Percentiles rank a stretch among this genome's conserved stretches.
phyloP scores from a whole-genome alignment of 2,329 filamentous ascomycete genomes.

The Beauveria medogensis region DNA sequence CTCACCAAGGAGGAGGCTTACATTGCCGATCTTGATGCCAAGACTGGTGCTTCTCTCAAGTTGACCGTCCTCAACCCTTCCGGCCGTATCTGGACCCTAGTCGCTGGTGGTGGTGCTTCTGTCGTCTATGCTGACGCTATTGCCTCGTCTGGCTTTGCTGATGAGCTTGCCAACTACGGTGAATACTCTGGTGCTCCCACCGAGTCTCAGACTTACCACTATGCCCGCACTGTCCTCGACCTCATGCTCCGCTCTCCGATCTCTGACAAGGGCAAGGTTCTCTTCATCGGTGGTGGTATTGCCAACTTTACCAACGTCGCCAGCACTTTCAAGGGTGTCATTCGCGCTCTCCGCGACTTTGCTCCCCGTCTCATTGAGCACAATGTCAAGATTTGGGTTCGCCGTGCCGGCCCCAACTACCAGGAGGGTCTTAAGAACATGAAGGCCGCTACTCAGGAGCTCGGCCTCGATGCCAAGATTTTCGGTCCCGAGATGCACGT shows the following conservation, averaged over 20 bases:
- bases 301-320: constrained; percentile 99
- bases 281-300: constrained; percentile 99
- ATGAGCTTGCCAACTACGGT: constrained; percentile 97
- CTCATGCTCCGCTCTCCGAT: constrained; percentile 90
- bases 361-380: constrained; percentile 82
- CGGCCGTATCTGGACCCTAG: constrained; percentile 95
- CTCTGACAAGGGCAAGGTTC: constrained; percentile 86
- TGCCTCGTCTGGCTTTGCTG: constrained; percentile 87
- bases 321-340: constrained; percentile 99
- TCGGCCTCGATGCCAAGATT: constrained; percentile 65
- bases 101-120: constrained; percentile 97
- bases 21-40: constrained; percentile 96
- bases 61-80: constrained; percentile 88
- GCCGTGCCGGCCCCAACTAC: constrained; percentile 86
- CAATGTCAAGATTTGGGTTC: constrained; percentile 97
- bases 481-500: constrained; percentile 85
- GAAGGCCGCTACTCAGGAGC: constrained; percentile 89
- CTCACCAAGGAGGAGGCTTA: constrained; percentile 98
- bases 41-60: constrained; percentile 98
- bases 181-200: constrained; percentile 99
- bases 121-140: constrained; percentile 99
- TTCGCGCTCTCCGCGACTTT: constrained; percentile 88
- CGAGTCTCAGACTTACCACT: constrained; percentile 98
- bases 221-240: constrained; percentile 92
- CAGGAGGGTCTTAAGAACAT: constrained; percentile 99